Conservation (phyloP, 1,284 basidiomycete species). For the Rhodotorula sp. region DNA sequence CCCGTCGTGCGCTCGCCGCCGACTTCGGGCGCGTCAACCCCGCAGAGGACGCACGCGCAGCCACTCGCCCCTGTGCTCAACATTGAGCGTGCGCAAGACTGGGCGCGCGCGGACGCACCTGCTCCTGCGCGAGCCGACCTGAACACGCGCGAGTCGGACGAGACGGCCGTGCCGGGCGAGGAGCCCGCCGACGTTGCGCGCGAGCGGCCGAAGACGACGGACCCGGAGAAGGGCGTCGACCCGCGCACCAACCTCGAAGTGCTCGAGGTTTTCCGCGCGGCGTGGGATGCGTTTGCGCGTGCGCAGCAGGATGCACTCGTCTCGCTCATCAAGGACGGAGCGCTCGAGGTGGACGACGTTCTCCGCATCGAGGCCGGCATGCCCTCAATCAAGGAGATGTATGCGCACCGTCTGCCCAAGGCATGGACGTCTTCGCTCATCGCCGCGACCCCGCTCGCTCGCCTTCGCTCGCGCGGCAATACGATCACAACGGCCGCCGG, state of each 20-base stretch:
- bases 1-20: neutral
- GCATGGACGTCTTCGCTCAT: constrained; percentile 40
- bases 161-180: constrained; percentile 10
- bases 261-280: constrained; percentile 21
- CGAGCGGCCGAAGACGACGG: constrained; percentile 1
- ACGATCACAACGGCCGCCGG: neutral
- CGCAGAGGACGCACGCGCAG: too few relatives aligned
- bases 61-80: too few relatives aligned
- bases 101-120: too few relatives aligned
- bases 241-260: neutral
- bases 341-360: constrained; percentile 36
- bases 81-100: too few relatives aligned
- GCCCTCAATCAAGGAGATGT: constrained; percentile 37
- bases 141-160: neutral
- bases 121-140: neutral
- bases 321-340: constrained; percentile 37
- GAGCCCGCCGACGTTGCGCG: neutral
- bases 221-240: constrained; percentile 8
- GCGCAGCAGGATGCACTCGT: constrained; percentile 32
- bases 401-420: constrained; percentile 35
- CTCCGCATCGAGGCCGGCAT: constrained; percentile 37
- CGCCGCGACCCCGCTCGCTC: constrained; percentile 11
- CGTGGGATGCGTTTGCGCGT: constrained; percentile 32
- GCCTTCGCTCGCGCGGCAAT: constrained; percentile 11
- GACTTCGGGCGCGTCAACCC: neutral